Evolutionary conservation across 2,329 filamentous ascomycete species (phyloP), one percentile per base, ranked within the genome.

Genomic region (Colletotrichum tofieldiae): DNA sequence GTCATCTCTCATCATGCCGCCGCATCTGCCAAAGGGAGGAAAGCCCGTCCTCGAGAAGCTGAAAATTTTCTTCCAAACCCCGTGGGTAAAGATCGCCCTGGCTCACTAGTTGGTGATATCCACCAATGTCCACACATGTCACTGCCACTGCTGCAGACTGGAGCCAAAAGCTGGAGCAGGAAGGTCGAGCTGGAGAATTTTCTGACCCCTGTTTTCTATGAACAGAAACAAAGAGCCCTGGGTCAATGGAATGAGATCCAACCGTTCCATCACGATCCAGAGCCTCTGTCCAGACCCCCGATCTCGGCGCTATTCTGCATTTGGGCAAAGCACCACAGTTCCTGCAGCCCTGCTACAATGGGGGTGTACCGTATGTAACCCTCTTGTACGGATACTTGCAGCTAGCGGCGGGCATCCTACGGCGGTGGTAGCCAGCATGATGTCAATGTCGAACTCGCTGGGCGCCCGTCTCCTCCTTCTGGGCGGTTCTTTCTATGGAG

Each of bases 291-390:
- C 43, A 54, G 41, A 59, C n/a, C 54, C 63, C 59, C 26, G 52
- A 58, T 69, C 59, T 59, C 66, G 32, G 29, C 59, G 60, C 69
- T 41, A 65, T 64, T 12, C 65, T 49, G 0, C 7, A 43, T 68
- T 23, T 51, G 59, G 69, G 65, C 29, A 72, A 69, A 47, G 69
- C 20, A 55, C 69, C 69, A 69, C 69, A 69, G 59, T 72, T 72
- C 65, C 69, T 72, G 69, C 69, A 72, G 65, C 69, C 69, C 65
- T 72, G 69, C 65, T 63, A 60, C 65, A 29, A 20, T 65, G 52
- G 54, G 61, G 43, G 3, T 7, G 26, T 7, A 32, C 18, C 20
- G 29, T 37, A n/a, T 37, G 41, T 62, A 5, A 23, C 29, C 16
- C 26, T 32, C 16, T 54, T n/a, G 52, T 56, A 49, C 61, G 54